Evolutionary conservation across 2,329 filamentous ascomycete genomes (phyloP).

Genomic region (Stemphylium lycopersici): DNA sequence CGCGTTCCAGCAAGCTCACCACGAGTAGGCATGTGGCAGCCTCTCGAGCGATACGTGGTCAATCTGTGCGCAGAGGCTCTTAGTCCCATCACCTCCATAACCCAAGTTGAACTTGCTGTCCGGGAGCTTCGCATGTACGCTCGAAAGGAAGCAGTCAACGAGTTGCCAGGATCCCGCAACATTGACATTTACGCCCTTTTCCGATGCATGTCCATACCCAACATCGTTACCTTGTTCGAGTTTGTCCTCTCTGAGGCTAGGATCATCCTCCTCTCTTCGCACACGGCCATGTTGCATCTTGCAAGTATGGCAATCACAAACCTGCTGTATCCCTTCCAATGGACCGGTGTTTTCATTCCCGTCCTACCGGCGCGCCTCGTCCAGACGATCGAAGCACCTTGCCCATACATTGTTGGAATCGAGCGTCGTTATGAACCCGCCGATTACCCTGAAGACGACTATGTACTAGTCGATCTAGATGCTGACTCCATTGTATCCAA

Average conservation of each 20-base stretch:
- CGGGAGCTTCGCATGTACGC: slow-evolving; percentile 91
- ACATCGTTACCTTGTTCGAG: slow-evolving; percentile 91
- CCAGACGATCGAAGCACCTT: slow-evolving; percentile 90
- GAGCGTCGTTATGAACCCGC: slow-evolving; percentile 88
- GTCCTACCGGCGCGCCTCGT: slow-evolving; percentile 85
- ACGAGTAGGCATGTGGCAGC: slow-evolving; percentile 92
- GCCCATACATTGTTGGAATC: slow-evolving; percentile 95
- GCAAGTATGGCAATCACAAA: slow-evolving; percentile 86
- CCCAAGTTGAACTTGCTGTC: slow-evolving; percentile 89
- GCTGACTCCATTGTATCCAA: slow-evolving; percentile 89
- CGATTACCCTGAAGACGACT: slow-evolving; percentile 91
- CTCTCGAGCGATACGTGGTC: slow-evolving; percentile 93
- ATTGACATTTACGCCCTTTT: slow-evolving; percentile 94
- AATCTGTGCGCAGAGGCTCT: slow-evolving; percentile 96
- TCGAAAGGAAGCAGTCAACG: slow-evolving; percentile 89
- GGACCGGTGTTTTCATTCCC: slow-evolving; percentile 94
- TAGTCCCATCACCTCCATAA: slow-evolving; percentile 89
- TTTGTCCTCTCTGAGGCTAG: slow-evolving; percentile 91
- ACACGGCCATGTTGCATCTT: slow-evolving; percentile 94
- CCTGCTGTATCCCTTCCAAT: slow-evolving; percentile 87
- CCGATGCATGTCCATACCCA: slow-evolving; percentile 84
- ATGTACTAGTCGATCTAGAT: slow-evolving; percentile 92
- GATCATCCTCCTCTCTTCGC: slow-evolving; percentile 94
- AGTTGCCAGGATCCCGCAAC: slow-evolving; percentile 88
- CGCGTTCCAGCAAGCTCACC: slow-evolving; percentile 88